Base-by-base conservation (phyloP, 768 basidiomycete species). In the Rhodocollybia butyracea region DNA sequence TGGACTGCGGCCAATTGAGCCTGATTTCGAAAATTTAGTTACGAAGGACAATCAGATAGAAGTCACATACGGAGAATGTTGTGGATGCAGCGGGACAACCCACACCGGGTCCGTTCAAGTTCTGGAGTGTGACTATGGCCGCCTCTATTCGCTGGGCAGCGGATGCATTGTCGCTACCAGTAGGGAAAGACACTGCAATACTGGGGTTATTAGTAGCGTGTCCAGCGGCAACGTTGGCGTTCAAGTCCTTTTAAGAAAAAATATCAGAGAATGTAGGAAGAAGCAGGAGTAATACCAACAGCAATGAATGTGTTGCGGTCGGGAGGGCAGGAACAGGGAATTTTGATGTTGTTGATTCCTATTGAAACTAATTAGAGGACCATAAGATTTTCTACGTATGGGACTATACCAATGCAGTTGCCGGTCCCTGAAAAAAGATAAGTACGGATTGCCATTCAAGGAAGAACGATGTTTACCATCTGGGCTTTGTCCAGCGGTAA, bases 261-360 rank as follows among this genome's bases (percentile, higher is more conserved):
- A 27, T 6, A 24, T 6, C 3, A 53, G 15, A 27, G 17, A 13
- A 15, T 40, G 4, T 13, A 12, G 21, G 31, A 12, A 7, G 15
- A 38, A 29, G 24, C 22, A 15, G 29, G 51, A 29, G 26, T 30
- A 31, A 17, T 19, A 36, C 53, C 46, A 8, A 46, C 43, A 34
- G 42, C 43, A 27, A 85, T 75, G 68, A 84, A 87, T 13, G 70
- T 67, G 15, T 69, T 67, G 51, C 77, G 75, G 54, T 76, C 71
- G 7, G 87, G 87, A 32, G 86, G 85, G 65, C 87, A 88, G 27
- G 75, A 63, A 68, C 88, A 89, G 17, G 88, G 88, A 26, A 89
- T 73, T 62, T 80, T 78, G 63, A 88, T 75, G 5, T 84, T 85
- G 51, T 74, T 56, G 41, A 75, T 50, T 21, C 48, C 48, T 50